Conservation (phyloP, 306 rosid species). For the Argentina anserina region DNA sequence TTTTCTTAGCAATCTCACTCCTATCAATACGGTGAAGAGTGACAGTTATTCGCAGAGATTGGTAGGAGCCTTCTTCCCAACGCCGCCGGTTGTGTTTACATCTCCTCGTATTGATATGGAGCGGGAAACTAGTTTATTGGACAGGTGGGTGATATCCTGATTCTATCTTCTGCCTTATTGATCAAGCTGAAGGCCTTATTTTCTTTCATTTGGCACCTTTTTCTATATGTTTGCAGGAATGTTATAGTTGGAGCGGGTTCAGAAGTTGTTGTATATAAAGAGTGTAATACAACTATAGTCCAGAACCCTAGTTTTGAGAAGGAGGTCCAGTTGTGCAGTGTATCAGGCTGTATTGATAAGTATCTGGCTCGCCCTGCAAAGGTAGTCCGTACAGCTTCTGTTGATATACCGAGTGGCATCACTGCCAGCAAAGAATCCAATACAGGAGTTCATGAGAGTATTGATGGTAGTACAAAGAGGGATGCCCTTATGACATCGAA, state of each 20-base stretch:
- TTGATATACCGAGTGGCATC: neutral
- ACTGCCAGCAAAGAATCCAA: neutral
- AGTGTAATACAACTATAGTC: neutral
- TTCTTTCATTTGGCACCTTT: neutral
- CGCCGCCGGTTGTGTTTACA: slow-evolving; percentile 13
- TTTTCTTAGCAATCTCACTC: slow-evolving; percentile 21
- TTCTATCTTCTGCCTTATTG: neutral
- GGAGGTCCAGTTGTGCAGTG: slow-evolving; percentile 17
- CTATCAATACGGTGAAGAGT: slow-evolving; percentile 4
- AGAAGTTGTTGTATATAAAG: slow-evolving; percentile 5
- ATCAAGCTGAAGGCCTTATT: neutral
- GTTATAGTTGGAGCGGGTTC: slow-evolving; percentile 11
- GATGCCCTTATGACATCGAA: neutral
- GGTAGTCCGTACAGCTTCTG: neutral
- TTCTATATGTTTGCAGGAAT: slow-evolving; percentile 10
- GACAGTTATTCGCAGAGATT: neutral
- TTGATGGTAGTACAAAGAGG: neutral
- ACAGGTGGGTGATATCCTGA: slow-evolving; percentile 6
- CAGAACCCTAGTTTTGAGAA: slow-evolving; percentile 9
- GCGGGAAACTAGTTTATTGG: slow-evolving; percentile 8
- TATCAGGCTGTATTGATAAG: slow-evolving; percentile 4
- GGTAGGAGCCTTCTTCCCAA: slow-evolving; percentile 16
- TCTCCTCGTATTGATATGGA: slow-evolving; percentile 24
- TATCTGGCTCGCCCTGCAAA: slow-evolving; percentile 13
- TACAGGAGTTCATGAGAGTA: neutral